Evolutionary conservation across 257 asterid genomes (phyloP), one percentile per base, ranked within the genome.

Genomic region (Cordia subcordata): DNA sequence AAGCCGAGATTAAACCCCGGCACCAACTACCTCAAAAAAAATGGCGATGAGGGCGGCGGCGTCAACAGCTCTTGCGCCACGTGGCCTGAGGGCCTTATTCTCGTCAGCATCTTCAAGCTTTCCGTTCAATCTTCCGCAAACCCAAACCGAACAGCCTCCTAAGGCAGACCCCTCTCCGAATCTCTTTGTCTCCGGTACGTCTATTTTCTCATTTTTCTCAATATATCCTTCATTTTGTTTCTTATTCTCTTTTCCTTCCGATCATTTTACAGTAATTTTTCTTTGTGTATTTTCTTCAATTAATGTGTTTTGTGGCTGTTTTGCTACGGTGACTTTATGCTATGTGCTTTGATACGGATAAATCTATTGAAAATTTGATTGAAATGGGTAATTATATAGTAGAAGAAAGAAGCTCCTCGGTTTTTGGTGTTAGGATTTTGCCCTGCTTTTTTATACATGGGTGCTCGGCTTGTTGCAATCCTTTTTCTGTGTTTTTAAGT

Each of bases 111-210:
- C 90, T 16, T 63, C 74, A 15, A 77, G 77, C 42, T 81, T 78
- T 33, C 85, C 92, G 1, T 87, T 83, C 73, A 75, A 68, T 66
- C 60, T 72, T 4, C 92, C 87, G 0, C 78, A 68, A 58, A 4
- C 80, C 12, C 76, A 68, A 11, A 78, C 61, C 40, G 84, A 81
- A 52, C 82, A 82, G 81, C 83, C 77, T 39, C 87, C 95, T 45
- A 80, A 87, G 0, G 90, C 94, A 35, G 95, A 86, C 32, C 97
- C 95, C 40, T 86, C 94, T 22, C 73, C 80, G 68, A 86, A 86
- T 72, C 94, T 90, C 64, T 90, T 86, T 81, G 83, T 90, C 59
- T 86, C 94, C 18, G 97, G 95, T 79, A 57, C 19, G 55, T 63
- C 40, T 46, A 13, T 12, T 54, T 42, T 52, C 14, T 39, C n/a